These are phyloP conservation scores for Leishmania martiniquensis DNA, from an alignment of 208 protist genomes.

Conservation along the genomic window DNA sequence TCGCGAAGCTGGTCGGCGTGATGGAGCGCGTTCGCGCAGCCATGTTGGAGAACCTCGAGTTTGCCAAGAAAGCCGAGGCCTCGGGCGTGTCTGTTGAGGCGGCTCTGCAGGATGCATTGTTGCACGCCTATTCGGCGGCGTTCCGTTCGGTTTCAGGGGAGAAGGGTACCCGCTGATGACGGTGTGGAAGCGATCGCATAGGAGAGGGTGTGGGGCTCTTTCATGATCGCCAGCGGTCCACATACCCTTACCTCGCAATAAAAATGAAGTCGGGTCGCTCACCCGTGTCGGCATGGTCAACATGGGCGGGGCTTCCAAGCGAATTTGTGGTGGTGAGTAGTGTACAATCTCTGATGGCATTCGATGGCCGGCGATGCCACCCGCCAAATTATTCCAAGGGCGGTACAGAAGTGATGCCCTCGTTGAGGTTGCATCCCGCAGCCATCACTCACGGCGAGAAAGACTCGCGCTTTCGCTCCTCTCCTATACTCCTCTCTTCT, in stretches of 20 bases:
- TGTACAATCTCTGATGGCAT: neutral
- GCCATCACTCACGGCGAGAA: neutral
- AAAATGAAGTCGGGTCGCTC: neutral
- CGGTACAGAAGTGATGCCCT: neutral
- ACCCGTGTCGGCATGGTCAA: neutral
- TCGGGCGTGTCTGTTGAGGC: slow-evolving; percentile 2
- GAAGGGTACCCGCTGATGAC: neutral
- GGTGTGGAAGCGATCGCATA: neutral
- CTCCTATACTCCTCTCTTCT: neutral
- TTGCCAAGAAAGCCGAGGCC: slow-evolving; percentile 5
- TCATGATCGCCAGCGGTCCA: neutral
- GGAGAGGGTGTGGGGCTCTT: neutral
- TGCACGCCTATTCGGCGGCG: slow-evolving; percentile 11
- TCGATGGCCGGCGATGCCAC: neutral
- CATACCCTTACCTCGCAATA: neutral
- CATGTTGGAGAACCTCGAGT: slow-evolving; percentile 9
- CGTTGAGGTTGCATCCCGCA: too few species aligned
- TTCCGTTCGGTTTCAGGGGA: slow-evolving; percentile 10
- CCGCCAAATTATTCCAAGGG: neutral
- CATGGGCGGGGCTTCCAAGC: neutral
- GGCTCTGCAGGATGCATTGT: neutral
- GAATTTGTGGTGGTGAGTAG: neutral
- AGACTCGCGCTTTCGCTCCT: neutral
- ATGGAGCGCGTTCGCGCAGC: slow-evolving; percentile 8
- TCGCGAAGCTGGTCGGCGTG: slow-evolving; percentile 4